These are phyloP conservation scores for Cokeromyces recurvatus DNA, from an alignment of 371 early-diverging fungal genomes.

Conservation along the genomic window DNA sequence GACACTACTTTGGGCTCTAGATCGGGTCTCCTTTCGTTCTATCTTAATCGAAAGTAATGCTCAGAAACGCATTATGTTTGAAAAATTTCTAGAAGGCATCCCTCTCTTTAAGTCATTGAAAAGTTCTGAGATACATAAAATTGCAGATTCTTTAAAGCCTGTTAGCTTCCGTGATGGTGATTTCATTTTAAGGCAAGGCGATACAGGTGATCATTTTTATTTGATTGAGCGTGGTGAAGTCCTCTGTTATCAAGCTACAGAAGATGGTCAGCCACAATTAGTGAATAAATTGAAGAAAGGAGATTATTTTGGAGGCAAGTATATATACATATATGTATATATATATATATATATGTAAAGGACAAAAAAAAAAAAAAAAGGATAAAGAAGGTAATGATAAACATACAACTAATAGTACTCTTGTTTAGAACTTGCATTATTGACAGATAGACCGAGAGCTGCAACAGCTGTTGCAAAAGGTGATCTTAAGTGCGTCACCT, in stretches of 20 bases:
- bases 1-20: no score
- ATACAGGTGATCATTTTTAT: conserved; percentile 72
- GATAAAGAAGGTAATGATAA: no score
- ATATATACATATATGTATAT: no score
- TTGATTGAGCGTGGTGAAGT: conserved; percentile 87
- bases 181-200: conserved; percentile 81
- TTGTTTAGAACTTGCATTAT: no score
- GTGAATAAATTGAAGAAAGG: conserved; percentile 72
- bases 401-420: no score
- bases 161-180: conserved; percentile 75
- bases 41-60: no score
- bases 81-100: conserved; percentile 82
- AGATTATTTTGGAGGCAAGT: conserved; percentile 80
- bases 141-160: conserved; percentile 90
- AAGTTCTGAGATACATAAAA: conserved; percentile 86
- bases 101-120: conserved; percentile 81
- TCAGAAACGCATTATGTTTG: conserved; percentile 86
- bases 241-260: conserved; percentile 64
- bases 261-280: conserved; percentile 28
- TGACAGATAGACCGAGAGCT: no score
- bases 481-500: no score
- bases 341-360: no score
- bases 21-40: no score
- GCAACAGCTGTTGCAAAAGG: no score
- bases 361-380: no score